Percentiles rank a stretch among this genome's conserved stretches.
phyloP scores from a whole-genome alignment of 305 asterid species.

The Solanum hybrid region DNA sequence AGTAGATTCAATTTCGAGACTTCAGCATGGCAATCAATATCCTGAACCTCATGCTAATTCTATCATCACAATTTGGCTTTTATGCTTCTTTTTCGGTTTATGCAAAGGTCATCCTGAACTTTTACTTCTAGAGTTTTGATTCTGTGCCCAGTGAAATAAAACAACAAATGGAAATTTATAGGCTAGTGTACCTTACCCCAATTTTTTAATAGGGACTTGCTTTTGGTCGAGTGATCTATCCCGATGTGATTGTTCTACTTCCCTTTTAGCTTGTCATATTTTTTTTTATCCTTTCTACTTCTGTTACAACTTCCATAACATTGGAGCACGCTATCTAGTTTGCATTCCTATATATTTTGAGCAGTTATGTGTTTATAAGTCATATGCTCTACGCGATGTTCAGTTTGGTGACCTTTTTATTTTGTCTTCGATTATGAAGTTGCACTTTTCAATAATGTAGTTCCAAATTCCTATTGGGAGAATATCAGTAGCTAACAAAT shows the following conservation, averaged over 20 bases:
- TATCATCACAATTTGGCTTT: background rate
- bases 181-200: background rate
- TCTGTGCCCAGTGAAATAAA: background rate
- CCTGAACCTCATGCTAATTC: background rate
- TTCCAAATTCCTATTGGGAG: background rate
- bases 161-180: background rate
- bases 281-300: background rate
- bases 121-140: background rate
- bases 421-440: background rate
- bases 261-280: background rate
- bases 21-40: background rate
- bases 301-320: background rate
- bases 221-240: background rate
- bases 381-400: background rate
- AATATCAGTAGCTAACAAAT: background rate
- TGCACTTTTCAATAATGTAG: background rate
- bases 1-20: background rate
- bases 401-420: background rate
- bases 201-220: background rate
- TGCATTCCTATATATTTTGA: background rate
- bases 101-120: background rate
- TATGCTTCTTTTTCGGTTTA: background rate
- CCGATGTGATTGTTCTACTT: background rate
- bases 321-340: background rate
- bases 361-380: no score